These are phyloP conservation scores for Potentilla sterilis DNA, from an alignment of 306 rosid species.

Conservation along the genomic window DNA sequence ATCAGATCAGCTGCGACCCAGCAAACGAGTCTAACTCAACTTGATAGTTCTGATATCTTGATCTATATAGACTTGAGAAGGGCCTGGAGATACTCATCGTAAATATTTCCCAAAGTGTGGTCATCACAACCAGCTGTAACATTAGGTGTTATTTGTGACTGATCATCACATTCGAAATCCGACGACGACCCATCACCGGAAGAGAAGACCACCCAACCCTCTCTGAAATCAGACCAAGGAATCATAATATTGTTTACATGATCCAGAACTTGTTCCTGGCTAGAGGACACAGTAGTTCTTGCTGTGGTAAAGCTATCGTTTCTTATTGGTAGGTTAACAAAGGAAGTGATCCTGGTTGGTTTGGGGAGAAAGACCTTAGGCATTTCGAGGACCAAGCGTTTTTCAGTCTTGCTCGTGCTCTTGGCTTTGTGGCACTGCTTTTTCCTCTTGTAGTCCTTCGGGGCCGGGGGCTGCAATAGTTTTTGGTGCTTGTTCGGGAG, in stretches of 20 bases:
- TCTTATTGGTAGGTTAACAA: constrained; percentile 31
- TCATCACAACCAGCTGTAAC: not conserved
- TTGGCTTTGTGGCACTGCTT: constrained; percentile 23
- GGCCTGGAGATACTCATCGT: constrained; percentile 60
- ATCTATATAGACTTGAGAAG: constrained; percentile 42
- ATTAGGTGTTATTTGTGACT: no score
- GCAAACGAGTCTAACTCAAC: constrained; percentile 51
- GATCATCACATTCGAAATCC: constrained; percentile 31
- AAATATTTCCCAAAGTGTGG: constrained; percentile 39
- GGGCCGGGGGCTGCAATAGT: not conserved
- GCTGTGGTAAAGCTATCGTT: constrained; percentile 43
- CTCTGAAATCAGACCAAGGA: not conserved
- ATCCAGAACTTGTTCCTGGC: constrained; percentile 31
- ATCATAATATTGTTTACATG: not conserved
- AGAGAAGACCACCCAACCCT: constrained; percentile 24
- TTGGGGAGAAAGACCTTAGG: constrained; percentile 61
- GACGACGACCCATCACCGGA: constrained; percentile 26
- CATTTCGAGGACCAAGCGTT: constrained; percentile 23
- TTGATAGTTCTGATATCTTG: constrained; percentile 27
- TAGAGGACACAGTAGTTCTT: constrained; percentile 28
- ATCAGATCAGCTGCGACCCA: constrained; percentile 42
- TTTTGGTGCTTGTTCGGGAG: constrained; percentile 46
- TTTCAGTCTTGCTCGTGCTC: constrained; percentile 11
- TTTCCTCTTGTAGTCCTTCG: constrained; percentile 26
- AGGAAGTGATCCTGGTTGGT: constrained; percentile 53